A percentile compares a stretch with the other conserved stretches of the same genome.
These are phyloP conservation scores for Tylopilus sp. DNA, from an alignment of 768 basidiomycete species.

Conservation along the genomic window DNA sequence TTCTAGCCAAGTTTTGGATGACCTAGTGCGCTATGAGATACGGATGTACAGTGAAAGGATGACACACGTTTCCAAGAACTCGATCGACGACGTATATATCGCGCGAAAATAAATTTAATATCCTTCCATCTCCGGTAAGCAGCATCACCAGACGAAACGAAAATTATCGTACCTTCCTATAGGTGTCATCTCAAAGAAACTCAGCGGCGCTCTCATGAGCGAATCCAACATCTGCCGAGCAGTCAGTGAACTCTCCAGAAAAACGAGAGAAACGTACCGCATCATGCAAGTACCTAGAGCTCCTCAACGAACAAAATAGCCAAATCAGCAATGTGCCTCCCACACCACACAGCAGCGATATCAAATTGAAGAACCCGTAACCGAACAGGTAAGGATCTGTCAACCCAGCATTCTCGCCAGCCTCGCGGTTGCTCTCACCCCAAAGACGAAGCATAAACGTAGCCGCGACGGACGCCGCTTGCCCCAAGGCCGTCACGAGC, in stretches of 20 bases:
- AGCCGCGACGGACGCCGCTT: conserved; percentile 56
- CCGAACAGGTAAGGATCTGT: conserved; percentile 51
- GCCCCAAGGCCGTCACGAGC: conserved; percentile 49
- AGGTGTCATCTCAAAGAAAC: conserved; percentile 89
- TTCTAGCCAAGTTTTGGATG: conserved; percentile 69
- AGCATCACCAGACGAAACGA: neutral
- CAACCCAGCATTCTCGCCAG: conserved; percentile 57
- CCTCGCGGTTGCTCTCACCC: conserved; percentile 73
- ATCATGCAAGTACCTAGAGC: conserved; percentile 76
- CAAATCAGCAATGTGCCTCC: conserved; percentile 64
- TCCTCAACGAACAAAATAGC: conserved; percentile 73
- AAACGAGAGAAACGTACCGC: conserved; percentile 40
- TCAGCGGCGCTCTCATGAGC: conserved; percentile 78
- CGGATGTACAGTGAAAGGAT: fast-evolving
- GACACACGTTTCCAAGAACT: conserved; percentile 59
- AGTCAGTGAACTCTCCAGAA: neutral
- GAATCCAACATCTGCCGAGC: conserved; percentile 67
- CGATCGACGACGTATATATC: conserved; percentile 88
- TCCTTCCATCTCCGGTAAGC: conserved; percentile 38
- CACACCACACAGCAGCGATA: conserved; percentile 51
- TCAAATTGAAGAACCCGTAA: conserved; percentile 67
- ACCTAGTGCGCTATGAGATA: conserved; percentile 32
- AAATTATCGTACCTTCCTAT: conserved; percentile 59
- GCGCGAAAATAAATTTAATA: conserved; percentile 87
- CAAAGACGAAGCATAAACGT: conserved; percentile 73